phyloP scores from a whole-genome alignment of 2,329 filamentous ascomycete genomes.

The Bipolaris sorokiniana region DNA sequence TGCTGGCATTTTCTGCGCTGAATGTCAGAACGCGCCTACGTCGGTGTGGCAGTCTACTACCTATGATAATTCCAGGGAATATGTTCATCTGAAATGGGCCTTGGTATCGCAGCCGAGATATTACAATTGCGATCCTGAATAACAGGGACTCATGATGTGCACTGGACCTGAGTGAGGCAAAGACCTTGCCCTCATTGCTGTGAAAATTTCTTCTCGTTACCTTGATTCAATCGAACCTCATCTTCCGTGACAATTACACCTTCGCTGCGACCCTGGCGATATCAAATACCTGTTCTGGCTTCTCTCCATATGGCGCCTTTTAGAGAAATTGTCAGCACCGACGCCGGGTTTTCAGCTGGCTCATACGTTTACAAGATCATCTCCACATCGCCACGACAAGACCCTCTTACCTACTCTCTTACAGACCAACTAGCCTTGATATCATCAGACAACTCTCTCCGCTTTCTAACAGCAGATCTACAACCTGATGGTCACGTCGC shows the following conservation, averaged over 20 bases:
- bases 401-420: conserved; percentile 39
- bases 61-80: neutral
- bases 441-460: conserved; percentile 73
- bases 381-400: conserved; percentile 40
- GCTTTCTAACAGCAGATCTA: conserved; percentile 64
- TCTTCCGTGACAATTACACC: neutral
- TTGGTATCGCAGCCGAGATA: neutral
- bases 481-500: conserved; percentile 58
- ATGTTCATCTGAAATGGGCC: no score
- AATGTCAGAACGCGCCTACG: neutral
- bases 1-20: neutral
- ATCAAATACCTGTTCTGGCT: neutral
- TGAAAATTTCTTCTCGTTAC: conserved; percentile 23
- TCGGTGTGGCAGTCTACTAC: neutral
- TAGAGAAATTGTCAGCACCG: conserved; percentile 23
- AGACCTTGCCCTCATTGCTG: conserved; percentile 3
- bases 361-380: conserved; percentile 51
- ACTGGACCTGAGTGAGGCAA: conserved; percentile 1
- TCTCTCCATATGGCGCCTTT: conserved; percentile 27
- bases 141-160: neutral
- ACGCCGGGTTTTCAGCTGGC: conserved; percentile 39
- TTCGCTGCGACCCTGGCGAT: neutral
- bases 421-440: conserved; percentile 62
- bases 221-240: conserved; percentile 1
- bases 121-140: neutral